Evolutionary conservation across 2,329 filamentous ascomycete genomes (phyloP), one percentile per base, ranked within the genome.

Genomic region (Apiospora koreana): DNA sequence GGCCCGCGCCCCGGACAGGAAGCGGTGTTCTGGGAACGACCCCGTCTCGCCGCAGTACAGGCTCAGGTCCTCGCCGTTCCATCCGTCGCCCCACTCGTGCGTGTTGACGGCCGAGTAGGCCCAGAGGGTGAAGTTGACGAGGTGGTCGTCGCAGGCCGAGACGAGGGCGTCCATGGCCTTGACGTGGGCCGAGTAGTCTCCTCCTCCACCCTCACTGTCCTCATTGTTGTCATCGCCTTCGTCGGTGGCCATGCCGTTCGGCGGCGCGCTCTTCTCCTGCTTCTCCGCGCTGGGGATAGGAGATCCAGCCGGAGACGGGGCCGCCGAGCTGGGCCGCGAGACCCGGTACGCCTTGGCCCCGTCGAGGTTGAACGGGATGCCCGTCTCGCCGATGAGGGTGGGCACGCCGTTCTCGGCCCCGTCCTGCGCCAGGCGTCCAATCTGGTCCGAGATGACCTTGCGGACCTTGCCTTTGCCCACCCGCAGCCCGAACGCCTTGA

Each of bases 21-120:
- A 41, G 3, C 45, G 46, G 58, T 75, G 72, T 16, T 45, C 6
- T 8, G 72, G 70, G 69, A 76, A 75, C 12, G 75, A 75, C 14
- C 71, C 73, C 3, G 74, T 75, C 68, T 75, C 74, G 50, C 69
- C 43, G 58, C 71, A 76, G 65, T 71, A 72, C 12, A 77, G 71
- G 14, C 74, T 75, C n/a, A 77, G 64, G 38, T 76, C 75, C 69
- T 77, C 75, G 48, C 75, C 74, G 68, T 76, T 76, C 75, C 75
- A 77, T 41, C 72, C 45, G 70, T 76, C 74, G 18, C 75, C 73
- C 75, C 74, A 75, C 67, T 76, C 71, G n/a, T 75, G 74, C 12
- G 31, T 73, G 73, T 76, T 76, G 50, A 70, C 50, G 2, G 71
- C 46, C 58, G 73, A 74, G 66, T 74, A 76, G 2, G 71, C 73